Evolutionary conservation across 306 rosid genomes (phyloP), one percentile per base, ranked within the genome.

Genomic region (Glycine soja): DNA sequence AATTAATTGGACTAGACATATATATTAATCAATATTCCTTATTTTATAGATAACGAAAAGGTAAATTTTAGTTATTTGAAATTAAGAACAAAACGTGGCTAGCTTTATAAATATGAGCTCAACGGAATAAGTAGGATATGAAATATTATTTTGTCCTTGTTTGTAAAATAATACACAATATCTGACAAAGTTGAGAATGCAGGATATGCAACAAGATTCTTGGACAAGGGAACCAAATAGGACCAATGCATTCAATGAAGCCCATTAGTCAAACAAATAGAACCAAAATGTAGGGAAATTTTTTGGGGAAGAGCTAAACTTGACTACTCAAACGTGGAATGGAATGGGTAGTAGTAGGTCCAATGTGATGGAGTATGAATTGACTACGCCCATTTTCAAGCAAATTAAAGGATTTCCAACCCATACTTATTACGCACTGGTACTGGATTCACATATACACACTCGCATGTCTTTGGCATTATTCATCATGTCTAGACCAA

Each of bases 361-460:
- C 89, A 79, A 74, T 71, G 75, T 75, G 61, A 80, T 87, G 45
- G 75, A 87, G 81, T 75, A 48, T 77, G 75, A 72, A 65, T 88
- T 91, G 95, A 91, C 90, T 89, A 86, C 8, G 57, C 2, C 92
- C 91, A 91, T 85, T 56, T 74, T 57, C 10, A 70, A 56, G 19
- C 76, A 81, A n/a, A n/a, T n/a, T n/a, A n/a, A 81, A 71, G 50
- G 10, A 12, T 85, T 88, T 86, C 86, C 79, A 53, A 66, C 2
- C 76, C 80, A 80, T 66, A 85, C 84, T 83, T 58, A 81, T 78
- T 84, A 65, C 85, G 8, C 52, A 80, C 14, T 70, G 66, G 42
- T 62, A 4, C n/a, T 59, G 1, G 38, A 58, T 58, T 58, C 71
- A 14, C 43, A 69, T 50, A 5, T 34, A 14, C 16, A 48, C 46